Conservation (phyloP, 768 basidiomycete species). For the Candolleomyces aberdarensis region DNA sequence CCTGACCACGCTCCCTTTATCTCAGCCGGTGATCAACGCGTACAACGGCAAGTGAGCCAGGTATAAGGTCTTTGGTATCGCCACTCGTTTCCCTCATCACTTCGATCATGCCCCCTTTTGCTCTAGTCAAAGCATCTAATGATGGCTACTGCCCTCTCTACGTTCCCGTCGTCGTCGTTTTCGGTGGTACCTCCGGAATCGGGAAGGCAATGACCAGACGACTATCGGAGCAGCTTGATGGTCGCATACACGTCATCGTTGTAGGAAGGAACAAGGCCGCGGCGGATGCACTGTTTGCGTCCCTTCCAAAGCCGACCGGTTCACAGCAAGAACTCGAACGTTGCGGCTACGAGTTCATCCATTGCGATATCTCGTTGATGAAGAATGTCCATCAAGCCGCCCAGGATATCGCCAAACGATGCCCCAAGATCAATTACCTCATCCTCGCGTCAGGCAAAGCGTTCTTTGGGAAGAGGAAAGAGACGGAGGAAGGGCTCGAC, state of each 20-base stretch:
- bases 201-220: slow-evolving; percentile 34
- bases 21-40: too few relatives aligned
- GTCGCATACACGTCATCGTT: slow-evolving; percentile 41
- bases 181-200: slow-evolving; percentile 27
- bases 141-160: slow-evolving; percentile 19
- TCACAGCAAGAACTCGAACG: slow-evolving; percentile 9
- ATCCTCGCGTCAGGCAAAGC: slow-evolving; percentile 24
- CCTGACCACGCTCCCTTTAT: too few relatives aligned
- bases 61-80: too few relatives aligned
- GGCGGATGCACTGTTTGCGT: slow-evolving; percentile 32
- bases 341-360: slow-evolving; percentile 31
- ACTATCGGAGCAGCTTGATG: slow-evolving; percentile 33
- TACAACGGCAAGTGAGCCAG: too few relatives aligned
- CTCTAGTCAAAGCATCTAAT: slow-evolving; percentile 19
- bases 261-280: slow-evolving; percentile 37
- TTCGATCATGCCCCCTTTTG: slow-evolving; percentile 11
- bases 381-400: slow-evolving; percentile 32
- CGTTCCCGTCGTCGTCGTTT: slow-evolving; percentile 23
- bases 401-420: slow-evolving; percentile 22
- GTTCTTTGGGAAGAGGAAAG: slow-evolving; percentile 17
- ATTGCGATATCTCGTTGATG: slow-evolving; percentile 39
- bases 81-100: too few relatives aligned
- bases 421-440: slow-evolving; percentile 40
- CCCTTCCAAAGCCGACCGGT: slow-evolving; percentile 20
- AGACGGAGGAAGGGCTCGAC: slow-evolving; percentile 43